Evolutionary conservation across 2,329 filamentous ascomycete species (phyloP).

Genomic region (Calcarisporium arbuscula): DNA sequence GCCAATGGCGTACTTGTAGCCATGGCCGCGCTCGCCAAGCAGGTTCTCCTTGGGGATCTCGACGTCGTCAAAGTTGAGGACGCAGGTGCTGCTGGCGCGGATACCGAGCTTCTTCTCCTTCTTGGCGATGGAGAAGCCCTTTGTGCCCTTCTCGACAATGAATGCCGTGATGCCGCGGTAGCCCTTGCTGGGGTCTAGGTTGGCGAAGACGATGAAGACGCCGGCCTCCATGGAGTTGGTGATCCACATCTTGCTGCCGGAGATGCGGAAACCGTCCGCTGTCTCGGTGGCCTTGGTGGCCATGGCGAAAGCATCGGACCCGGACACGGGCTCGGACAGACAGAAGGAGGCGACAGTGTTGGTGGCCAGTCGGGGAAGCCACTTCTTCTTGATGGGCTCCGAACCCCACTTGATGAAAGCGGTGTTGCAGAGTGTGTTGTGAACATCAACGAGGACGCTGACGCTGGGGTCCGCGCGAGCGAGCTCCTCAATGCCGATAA

Average conservation of each 20-base stretch:
- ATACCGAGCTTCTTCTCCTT: conserved; percentile 99
- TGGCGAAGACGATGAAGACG: conserved; percentile 97
- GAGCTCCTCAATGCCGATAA: conserved; percentile 94
- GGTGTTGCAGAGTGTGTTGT: conserved; percentile 97
- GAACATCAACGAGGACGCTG: conserved; percentile 90
- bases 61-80: conserved; percentile 96
- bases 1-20: conserved; percentile 96
- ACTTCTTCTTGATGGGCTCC: conserved; percentile 71
- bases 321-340: conserved; percentile 84
- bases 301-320: conserved; percentile 92
- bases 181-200: conserved; percentile 83
- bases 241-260: conserved; percentile 99
- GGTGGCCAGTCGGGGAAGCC: conserved; percentile 83
- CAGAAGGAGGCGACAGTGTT: conserved; percentile 89
- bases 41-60: conserved; percentile 83
- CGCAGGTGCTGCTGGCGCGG: conserved; percentile 90
- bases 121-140: conserved; percentile 92
- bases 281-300: conserved; percentile 86
- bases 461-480: conserved; percentile 92
- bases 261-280: conserved; percentile 75
- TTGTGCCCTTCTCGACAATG: conserved; percentile 81
- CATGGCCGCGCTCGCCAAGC: conserved; percentile 80
- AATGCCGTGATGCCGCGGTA: conserved; percentile 98
- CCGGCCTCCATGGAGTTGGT: conserved; percentile 92
- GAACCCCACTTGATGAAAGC: conserved; percentile 81